Percentiles rank a stretch among this genome's conserved stretches.
Evolutionary conservation across 805 yeast genomes (phyloP).

Genomic region (Jamesozyma gamospora): DNA sequence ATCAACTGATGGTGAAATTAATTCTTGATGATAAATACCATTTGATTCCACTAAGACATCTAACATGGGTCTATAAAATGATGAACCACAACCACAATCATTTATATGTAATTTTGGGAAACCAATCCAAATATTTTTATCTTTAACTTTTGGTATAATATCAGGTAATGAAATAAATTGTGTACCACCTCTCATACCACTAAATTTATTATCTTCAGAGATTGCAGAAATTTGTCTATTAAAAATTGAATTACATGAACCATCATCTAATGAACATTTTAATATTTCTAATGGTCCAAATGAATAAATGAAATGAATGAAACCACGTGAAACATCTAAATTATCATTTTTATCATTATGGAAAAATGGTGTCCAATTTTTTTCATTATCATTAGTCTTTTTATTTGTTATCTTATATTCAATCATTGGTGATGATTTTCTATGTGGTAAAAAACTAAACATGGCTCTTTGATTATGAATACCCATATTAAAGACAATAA

Average conservation of each 20-base stretch:
- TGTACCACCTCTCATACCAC: constrained; percentile 9
- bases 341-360: background rate
- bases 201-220: constrained; percentile 7
- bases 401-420: background rate
- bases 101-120: constrained; percentile 13
- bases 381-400: constrained; percentile 1
- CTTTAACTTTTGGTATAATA: constrained; percentile 9
- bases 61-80: constrained; percentile 14
- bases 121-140: constrained; percentile 16
- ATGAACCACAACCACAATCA: constrained; percentile 13
- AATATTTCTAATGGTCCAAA: constrained; percentile 14
- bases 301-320: constrained; percentile 13
- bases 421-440: constrained; percentile 1
- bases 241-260: constrained; percentile 11
- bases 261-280: constrained; percentile 16
- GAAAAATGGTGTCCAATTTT: constrained; percentile 12
- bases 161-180: constrained; percentile 9
- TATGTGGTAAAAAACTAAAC: constrained; percentile 6
- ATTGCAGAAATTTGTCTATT: constrained; percentile 7
- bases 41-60: constrained; percentile 10
- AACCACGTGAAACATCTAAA: constrained; percentile 13
- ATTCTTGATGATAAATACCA: constrained; percentile 14
- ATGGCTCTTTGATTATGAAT: background rate
- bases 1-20: constrained; percentile 10
- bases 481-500: constrained; percentile 6